Evolutionary conservation across 768 basidiomycete genomes (phyloP), one percentile per base, ranked within the genome.

Genomic region (Mycena floridula): DNA sequence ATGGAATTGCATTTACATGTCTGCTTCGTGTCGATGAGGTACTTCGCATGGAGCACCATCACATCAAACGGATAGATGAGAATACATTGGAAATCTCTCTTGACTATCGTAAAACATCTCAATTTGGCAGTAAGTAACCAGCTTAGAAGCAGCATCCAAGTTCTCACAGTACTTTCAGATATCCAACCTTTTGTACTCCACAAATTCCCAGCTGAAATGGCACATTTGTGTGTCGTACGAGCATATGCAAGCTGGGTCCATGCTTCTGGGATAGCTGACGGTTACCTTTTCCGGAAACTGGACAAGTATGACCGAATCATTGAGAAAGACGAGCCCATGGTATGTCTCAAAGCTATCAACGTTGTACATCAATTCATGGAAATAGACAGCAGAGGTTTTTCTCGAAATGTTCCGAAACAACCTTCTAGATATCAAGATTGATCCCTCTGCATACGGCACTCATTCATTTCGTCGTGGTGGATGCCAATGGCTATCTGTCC

Each of bases 401-500:
- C 57, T 74, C 0, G 59, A 67, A 37, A 47, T 60, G 15, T 69
- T 72, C 32, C 53, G 64, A 1, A 64, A 68, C 47, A 70, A 70
- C 43, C 54, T 74, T 2, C 45, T 66, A 5, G 71, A 74, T 43
- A 56, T 74, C 21, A 42, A 47, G 0, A 41, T 69, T 30, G 64
- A 73, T 50, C 62, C 64, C 0, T 30, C 49, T 5, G 57, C 63
- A 1, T 71, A 69, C 53, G 64, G 69, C 7, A 69, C 65, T 1
- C 68, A 70, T 50, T 65, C 69, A 0, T 70, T 74, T 53, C 58
- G 61, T 5, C 58, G 61, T 20, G 66, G 68, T 7, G 68, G 69
- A 0, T 67, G 65, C 44, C 69, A 73, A 44, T 72, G 62, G 32
- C 54, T 72, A n/a, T 48, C 59, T 5, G 47, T 55, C 5, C 47